Conservation (phyloP, 768 basidiomycete species). For the Rhizopogon vulgaris region DNA sequence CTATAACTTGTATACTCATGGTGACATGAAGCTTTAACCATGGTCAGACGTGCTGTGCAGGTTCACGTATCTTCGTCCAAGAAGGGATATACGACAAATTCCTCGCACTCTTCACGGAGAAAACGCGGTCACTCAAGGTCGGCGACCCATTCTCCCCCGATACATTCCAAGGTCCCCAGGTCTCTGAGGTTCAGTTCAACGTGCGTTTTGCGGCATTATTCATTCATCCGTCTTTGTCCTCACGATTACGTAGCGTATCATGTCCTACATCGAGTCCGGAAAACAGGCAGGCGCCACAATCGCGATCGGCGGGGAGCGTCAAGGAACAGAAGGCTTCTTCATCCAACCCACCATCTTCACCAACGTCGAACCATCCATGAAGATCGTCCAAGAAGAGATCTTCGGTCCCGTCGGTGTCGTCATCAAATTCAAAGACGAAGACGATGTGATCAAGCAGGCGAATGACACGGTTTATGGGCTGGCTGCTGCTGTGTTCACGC, state of each 20-base stretch:
- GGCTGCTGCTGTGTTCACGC: constrained; percentile 81
- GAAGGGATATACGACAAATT: constrained; percentile 76
- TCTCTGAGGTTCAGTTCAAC: constrained; percentile 69
- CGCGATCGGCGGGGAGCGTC: constrained; percentile 54
- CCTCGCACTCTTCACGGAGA: constrained; percentile 49
- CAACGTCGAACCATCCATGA: constrained; percentile 60
- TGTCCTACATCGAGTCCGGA: constrained; percentile 74
- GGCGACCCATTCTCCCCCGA: constrained; percentile 64
- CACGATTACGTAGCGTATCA: constrained; percentile 46
- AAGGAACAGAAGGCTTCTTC: constrained; percentile 61
- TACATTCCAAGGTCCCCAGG: constrained; percentile 72
- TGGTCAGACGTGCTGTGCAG: constrained; percentile 77
- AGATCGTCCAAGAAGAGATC: constrained; percentile 70
- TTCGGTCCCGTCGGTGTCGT: constrained; percentile 78
- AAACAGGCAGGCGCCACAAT: constrained; percentile 66
- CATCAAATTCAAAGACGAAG: constrained; percentile 67
- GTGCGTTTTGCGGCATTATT: constrained; percentile 32
- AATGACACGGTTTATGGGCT: constrained; percentile 89
- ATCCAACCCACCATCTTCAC: constrained; percentile 74
- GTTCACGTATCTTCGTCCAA: constrained; percentile 80
- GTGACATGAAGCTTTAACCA: constrained; percentile 50
- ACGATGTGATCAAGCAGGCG: constrained; percentile 63
- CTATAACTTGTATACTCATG: neutral
- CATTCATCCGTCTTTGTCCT: neutral
- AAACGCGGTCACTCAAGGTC: constrained; percentile 49